These are phyloP conservation scores for Trichoderma endophyticum DNA, from an alignment of 2,329 filamentous ascomycete genomes.

Conservation along the genomic window DNA sequence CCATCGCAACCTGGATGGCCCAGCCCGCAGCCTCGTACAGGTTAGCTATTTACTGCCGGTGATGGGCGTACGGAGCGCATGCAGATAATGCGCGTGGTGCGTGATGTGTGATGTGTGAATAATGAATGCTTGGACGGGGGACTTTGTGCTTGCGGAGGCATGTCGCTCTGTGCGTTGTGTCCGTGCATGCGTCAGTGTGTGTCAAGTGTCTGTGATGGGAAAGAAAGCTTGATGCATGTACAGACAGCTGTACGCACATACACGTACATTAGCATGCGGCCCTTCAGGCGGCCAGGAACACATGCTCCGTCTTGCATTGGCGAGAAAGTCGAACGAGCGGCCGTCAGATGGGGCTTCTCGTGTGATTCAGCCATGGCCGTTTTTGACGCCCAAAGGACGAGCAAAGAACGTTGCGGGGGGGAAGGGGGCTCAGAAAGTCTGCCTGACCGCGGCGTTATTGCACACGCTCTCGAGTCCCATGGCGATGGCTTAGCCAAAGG, in stretches of 20 bases:
- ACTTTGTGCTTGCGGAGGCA: background rate
- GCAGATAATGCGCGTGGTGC: slow-evolving; percentile 16
- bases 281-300: slow-evolving; percentile 24
- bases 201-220: background rate
- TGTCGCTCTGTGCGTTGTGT: background rate
- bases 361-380: slow-evolving; percentile 9
- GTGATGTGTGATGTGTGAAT: background rate
- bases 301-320: slow-evolving; percentile 20
- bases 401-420: background rate
- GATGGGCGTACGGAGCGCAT: slow-evolving; percentile 16
- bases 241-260: slow-evolving; percentile 6
- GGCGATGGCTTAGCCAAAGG: background rate
- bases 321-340: background rate
- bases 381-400: background rate
- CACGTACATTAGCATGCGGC: background rate
- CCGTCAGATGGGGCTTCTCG: slow-evolving; percentile 19
- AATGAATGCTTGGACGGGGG: background rate
- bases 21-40: slow-evolving; percentile 9
- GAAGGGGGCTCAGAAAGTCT: background rate
- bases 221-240: background rate
- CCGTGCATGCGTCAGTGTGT: background rate
- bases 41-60: slow-evolving; percentile 17
- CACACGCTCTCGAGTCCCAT: background rate
- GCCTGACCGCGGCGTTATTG: background rate
- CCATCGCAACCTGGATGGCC: background rate